A percentile compares a stretch with the other conserved stretches of the same genome.
phyloP scores from a whole-genome alignment of 176 grass and related monocot genomes.

The Aegilops speltoides region DNA sequence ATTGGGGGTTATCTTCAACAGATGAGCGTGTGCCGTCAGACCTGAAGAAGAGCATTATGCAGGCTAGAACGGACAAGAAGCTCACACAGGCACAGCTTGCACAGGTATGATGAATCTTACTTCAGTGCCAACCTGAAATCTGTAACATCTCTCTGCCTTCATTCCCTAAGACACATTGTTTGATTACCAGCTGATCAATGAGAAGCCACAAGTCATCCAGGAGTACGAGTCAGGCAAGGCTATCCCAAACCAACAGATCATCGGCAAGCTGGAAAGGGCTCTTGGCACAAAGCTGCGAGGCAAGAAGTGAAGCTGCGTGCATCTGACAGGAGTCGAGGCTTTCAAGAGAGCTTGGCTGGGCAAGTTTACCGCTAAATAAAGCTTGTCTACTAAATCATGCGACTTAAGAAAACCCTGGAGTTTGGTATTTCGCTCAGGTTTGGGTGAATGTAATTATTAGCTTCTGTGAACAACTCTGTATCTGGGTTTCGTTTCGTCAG shows the following conservation, averaged over 20 bases:
- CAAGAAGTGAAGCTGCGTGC: background rate
- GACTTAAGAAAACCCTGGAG: background rate
- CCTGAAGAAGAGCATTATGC: slow-evolving; percentile 23
- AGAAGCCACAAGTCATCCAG: slow-evolving; percentile 24
- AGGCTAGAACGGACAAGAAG: slow-evolving; percentile 16
- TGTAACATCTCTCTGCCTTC: background rate
- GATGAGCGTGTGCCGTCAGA: slow-evolving; percentile 17
- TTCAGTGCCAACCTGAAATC: background rate
- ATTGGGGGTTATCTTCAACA: background rate
- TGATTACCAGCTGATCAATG: slow-evolving; percentile 1
- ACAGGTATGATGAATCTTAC: background rate
- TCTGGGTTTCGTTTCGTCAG: background rate
- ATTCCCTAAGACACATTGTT: background rate
- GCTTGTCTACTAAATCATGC: slow-evolving; percentile 8
- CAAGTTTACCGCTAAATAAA: background rate
- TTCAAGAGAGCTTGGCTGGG: background rate
- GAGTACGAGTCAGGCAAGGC: slow-evolving; percentile 21
- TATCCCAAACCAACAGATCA: slow-evolving; percentile 24
- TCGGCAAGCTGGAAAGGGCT: slow-evolving; percentile 16
- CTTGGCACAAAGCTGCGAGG: slow-evolving; percentile 18
- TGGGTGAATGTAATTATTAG: background rate
- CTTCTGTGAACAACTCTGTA: background rate
- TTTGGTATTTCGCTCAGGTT: background rate
- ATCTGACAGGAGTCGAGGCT: background rate
- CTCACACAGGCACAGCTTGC: slow-evolving; percentile 27